phyloP scores from a whole-genome alignment of 139 green algal genomes.

The Picochlorum sp. region DNA sequence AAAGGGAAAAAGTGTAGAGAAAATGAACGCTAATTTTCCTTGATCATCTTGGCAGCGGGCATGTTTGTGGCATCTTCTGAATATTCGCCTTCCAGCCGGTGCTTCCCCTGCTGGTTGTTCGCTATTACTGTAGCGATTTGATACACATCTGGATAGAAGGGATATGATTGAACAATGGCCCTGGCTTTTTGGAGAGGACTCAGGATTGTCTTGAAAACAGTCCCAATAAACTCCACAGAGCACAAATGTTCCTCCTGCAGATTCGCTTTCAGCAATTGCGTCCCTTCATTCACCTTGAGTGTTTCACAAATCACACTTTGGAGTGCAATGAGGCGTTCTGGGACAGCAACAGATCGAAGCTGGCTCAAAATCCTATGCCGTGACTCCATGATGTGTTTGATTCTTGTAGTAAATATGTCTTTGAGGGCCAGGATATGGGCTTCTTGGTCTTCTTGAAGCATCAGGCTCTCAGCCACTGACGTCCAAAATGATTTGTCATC shows the following conservation, averaged over 20 bases:
- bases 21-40: too few relatives aligned
- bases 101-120: constrained; percentile 1
- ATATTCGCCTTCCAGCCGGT: too few relatives aligned
- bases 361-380: constrained; percentile 24
- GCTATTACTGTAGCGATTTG: constrained; percentile 27
- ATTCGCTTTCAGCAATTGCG: constrained; percentile 30
- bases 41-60: too few relatives aligned
- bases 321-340: constrained; percentile 29
- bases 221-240: constrained; percentile 40
- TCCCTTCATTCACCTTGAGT: constrained; percentile 37
- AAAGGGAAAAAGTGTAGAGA: too few relatives aligned
- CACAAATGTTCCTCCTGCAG: constrained; percentile 37
- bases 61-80: too few relatives aligned
- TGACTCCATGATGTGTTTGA: constrained; percentile 28
- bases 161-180: constrained; percentile 36
- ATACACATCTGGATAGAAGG: constrained; percentile 36
- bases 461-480: constrained; percentile 12
- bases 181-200: constrained; percentile 30
- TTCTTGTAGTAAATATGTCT: constrained; percentile 29
- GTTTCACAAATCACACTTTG: constrained; percentile 32
- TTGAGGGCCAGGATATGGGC: constrained; percentile 23
- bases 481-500: constrained; percentile 27
- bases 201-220: constrained; percentile 39
- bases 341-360: constrained; percentile 28
- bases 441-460: constrained; percentile 25